phyloP scores from a whole-genome alignment of 2,329 filamentous ascomycete species.

The Fusarium tricinctum region DNA sequence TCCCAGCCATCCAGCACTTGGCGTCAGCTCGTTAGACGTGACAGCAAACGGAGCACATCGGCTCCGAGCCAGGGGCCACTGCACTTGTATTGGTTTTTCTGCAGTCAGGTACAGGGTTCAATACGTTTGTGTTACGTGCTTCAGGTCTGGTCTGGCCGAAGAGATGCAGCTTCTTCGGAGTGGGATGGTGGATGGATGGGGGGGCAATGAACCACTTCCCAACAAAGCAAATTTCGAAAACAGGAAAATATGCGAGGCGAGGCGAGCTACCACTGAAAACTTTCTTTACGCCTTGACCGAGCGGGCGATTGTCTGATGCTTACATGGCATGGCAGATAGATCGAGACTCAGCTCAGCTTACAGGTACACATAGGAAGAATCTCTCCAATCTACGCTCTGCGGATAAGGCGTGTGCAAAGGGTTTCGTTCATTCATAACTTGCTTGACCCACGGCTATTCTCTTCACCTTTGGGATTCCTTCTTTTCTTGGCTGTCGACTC shows the following conservation, averaged over 20 bases:
- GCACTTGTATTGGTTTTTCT: slow-evolving; percentile 2
- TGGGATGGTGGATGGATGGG: not conserved
- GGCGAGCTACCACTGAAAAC: not conserved
- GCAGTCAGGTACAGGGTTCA: slow-evolving; percentile 17
- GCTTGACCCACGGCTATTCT: slow-evolving; percentile 19
- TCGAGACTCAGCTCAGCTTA: slow-evolving; percentile 21
- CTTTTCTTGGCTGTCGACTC: slow-evolving; percentile 19
- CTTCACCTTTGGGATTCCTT: slow-evolving; percentile 14
- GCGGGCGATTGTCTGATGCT: not conserved
- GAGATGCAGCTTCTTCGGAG: not conserved
- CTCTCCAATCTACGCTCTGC: slow-evolving; percentile 5
- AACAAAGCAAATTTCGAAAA: not conserved
- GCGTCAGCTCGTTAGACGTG: slow-evolving; percentile 22
- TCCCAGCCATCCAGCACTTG: not conserved
- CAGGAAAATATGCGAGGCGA: not conserved
- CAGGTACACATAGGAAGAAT: not conserved
- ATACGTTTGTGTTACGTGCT: slow-evolving; percentile 20
- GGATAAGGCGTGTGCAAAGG: slow-evolving; percentile 20
- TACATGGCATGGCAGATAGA: slow-evolving; percentile 2
- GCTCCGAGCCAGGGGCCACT: not conserved
- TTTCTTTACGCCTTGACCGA: not conserved
- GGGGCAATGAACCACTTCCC: not conserved
- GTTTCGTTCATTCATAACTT: slow-evolving; percentile 39
- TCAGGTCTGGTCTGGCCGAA: not conserved
- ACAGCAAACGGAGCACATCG: not conserved